Conservation (phyloP, 371 early-diverging fungal species). For the Circinella minor region DNA sequence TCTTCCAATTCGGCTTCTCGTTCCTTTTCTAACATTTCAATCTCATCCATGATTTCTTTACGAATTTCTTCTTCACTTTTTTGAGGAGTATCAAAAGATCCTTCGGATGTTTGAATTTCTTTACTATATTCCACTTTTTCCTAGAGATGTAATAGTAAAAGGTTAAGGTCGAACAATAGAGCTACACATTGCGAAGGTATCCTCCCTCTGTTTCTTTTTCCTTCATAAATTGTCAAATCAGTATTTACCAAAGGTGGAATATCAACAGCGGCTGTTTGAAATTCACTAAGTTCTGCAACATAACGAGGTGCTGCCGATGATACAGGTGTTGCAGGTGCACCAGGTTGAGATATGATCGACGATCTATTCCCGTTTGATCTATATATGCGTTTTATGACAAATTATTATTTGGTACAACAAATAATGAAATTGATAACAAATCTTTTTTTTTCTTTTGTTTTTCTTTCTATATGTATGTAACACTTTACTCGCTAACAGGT, state of each 20-base stretch:
- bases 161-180: not conserved
- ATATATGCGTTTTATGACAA: not conserved
- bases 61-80: conserved; percentile 66
- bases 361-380: conserved; percentile 32
- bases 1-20: conserved; percentile 65
- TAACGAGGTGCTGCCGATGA: conserved; percentile 29
- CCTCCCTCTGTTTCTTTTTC: too few relatives aligned
- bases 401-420: too few relatives aligned
- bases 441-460: too few relatives aligned
- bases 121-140: conserved; percentile 91
- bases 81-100: conserved; percentile 61
- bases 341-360: conserved; percentile 38
- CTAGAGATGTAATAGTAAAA: conserved; percentile 34
- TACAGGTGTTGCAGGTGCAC: conserved; percentile 17
- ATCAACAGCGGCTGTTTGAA: conserved; percentile 77
- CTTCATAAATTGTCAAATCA: not conserved
- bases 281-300: conserved; percentile 64
- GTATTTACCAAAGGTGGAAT: conserved; percentile 75
- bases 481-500: conserved; percentile 47
- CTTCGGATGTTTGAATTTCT: conserved; percentile 85
- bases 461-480: too few relatives aligned
- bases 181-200: too few relatives aligned
- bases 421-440: too few relatives aligned
- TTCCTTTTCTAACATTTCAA: conserved; percentile 63
- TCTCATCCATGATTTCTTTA: conserved; percentile 61